These are phyloP conservation scores for Globisporangium radiosum DNA, from an alignment of 352 stramenopile species.

Conservation along the genomic window DNA sequence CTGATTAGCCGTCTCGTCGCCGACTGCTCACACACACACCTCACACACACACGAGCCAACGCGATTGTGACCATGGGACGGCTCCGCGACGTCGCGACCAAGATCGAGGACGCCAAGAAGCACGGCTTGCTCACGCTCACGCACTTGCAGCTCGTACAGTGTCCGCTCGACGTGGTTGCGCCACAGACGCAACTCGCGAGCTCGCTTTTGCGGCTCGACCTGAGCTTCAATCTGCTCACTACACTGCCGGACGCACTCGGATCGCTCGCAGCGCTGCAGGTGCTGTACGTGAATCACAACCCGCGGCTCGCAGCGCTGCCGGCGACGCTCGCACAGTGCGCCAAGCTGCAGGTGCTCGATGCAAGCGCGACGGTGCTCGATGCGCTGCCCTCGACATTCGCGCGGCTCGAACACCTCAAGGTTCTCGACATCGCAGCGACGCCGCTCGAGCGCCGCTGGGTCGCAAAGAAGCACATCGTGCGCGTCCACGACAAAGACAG, in stretches of 20 bases:
- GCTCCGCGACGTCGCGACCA: conserved; percentile 23
- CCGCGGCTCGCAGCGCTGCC: conserved; percentile 49
- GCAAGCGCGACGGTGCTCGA: conserved; percentile 54
- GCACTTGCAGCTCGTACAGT: conserved; percentile 31
- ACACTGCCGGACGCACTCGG: conserved; percentile 51
- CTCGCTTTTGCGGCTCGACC: conserved; percentile 61
- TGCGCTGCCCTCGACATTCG: conserved; percentile 61
- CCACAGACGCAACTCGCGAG: conserved; percentile 22
- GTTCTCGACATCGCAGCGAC: conserved; percentile 71
- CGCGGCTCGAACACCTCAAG: conserved; percentile 46
- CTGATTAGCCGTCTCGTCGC: background rate
- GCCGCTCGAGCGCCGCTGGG: conserved; percentile 50
- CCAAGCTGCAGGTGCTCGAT: conserved; percentile 67
- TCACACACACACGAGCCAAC: background rate
- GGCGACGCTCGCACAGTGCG: conserved; percentile 46
- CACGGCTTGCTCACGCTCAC: conserved; percentile 56
- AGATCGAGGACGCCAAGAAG: conserved; percentile 52
- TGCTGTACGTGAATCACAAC: conserved; percentile 86
- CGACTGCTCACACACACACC: background rate
- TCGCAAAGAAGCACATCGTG: conserved; percentile 47
- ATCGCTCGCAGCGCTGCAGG: conserved; percentile 45
- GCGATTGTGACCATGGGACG: conserved; percentile 15
- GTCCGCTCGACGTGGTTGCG: conserved; percentile 32
- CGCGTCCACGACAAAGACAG: conserved; percentile 5
- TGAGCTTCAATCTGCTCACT: conserved; percentile 74